Conservation (phyloP, 768 basidiomycete genomes). For the Pisolithus orientalis region DNA sequence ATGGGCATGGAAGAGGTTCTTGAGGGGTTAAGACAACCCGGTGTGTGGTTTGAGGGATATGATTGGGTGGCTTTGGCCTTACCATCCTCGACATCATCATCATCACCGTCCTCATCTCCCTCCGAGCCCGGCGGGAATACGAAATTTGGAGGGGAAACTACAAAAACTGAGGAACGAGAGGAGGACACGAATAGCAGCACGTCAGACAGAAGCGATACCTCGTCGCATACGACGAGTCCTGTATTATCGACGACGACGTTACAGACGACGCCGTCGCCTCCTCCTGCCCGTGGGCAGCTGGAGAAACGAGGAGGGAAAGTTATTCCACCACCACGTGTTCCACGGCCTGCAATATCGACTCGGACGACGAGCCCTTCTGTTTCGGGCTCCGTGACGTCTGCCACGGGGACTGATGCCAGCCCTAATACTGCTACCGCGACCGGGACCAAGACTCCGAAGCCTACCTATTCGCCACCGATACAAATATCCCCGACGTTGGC, state of each 20-base stretch:
- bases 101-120: no score
- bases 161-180: slow-evolving; percentile 30
- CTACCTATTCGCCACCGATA: slow-evolving; percentile 28
- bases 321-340: no score
- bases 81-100: no score
- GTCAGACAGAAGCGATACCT: slow-evolving; percentile 44
- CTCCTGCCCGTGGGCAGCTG: slow-evolving; percentile 34
- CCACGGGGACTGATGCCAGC: no score
- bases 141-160: slow-evolving; percentile 15
- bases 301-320: no score
- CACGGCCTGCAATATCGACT: no score
- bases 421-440: no score
- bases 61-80: slow-evolving; percentile 42
- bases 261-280: slow-evolving; percentile 74
- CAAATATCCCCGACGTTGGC: slow-evolving; percentile 57
- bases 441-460: no score
- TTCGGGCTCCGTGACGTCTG: no score
- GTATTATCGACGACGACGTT: slow-evolving; percentile 69
- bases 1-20: slow-evolving; percentile 62
- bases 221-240: slow-evolving; percentile 62
- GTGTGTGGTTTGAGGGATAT: slow-evolving; percentile 67
- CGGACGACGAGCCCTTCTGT: no score
- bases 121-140: no score
- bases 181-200: slow-evolving; percentile 43
- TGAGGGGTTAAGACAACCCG: slow-evolving; percentile 45